Evolutionary conservation across 345 rosid genomes (phyloP), one percentile per base, ranked within the genome.

Genomic region (Iberis pinnata): DNA sequence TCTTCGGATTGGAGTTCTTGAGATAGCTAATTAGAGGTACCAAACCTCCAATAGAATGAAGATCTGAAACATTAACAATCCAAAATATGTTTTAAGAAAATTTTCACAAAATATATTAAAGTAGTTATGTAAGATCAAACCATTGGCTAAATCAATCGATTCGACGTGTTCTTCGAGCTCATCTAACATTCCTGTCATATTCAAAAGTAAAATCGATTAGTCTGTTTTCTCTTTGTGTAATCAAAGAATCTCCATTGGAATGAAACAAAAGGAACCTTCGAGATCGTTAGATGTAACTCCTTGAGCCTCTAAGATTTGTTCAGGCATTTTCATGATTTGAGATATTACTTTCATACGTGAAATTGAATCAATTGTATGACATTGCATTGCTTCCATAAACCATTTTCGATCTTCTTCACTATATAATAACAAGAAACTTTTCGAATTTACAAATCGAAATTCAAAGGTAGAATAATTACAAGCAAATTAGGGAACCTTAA

Each of bases 381-480:
- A 50, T 61, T 92, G 98, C 97, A 92, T 85, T 18, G 99, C 97
- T 71, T 92, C 99, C 95, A 78, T 78, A 60, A 92, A 92, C 99
- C 97, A 92, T 73, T 27, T 88, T 43, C 88, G 58, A 73, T 92
- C 97, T 70, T 92, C 99, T 76, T 92, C 99, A 7, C 95, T 92
- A 57, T 40, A n/a, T n/a, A n/a, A n/a, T n/a, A n/a, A n/a, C n/a
- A n/a, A n/a, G n/a, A n/a, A n/a, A n/a, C n/a, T n/a, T n/a, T n/a
- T n/a, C n/a, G n/a, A n/a, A n/a, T n/a, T n/a, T n/a, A n/a, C n/a
- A n/a, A n/a, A n/a, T n/a, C n/a, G n/a, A n/a, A n/a, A n/a, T n/a
- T n/a, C n/a, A n/a, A n/a, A n/a, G n/a, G n/a, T n/a, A n/a, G n/a
- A n/a, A n/a, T n/a, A n/a, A n/a, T n/a, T n/a, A n/a, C n/a, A n/a